phyloP scores from a whole-genome alignment of 163 green algal genomes.

The Picocystis sp. region DNA sequence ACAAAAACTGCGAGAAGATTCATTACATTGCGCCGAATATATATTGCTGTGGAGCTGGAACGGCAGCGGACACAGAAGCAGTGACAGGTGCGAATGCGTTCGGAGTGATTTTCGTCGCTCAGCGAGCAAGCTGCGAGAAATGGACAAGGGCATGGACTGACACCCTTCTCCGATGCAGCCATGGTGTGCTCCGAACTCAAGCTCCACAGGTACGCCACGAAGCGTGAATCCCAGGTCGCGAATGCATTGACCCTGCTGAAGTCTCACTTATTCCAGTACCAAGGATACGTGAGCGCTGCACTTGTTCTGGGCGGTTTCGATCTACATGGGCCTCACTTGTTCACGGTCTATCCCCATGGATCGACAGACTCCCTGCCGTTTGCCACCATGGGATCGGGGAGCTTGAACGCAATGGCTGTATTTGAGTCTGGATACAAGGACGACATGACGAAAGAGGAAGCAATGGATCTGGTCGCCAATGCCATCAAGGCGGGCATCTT shows the following conservation, averaged over 20 bases:
- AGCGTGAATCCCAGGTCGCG: conserved; percentile 59
- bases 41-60: conserved; percentile 93
- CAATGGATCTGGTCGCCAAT: conserved; percentile 61
- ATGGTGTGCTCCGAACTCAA: conserved; percentile 84
- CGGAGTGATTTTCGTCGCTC: neutral
- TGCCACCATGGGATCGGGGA: conserved; percentile 89
- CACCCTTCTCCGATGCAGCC: conserved; percentile 23
- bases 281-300: conserved; percentile 84
- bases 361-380: conserved; percentile 91
- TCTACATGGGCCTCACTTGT: conserved; percentile 84
- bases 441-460: conserved; percentile 66
- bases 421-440: conserved; percentile 85
- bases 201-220: conserved; percentile 74
- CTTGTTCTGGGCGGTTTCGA: conserved; percentile 90
- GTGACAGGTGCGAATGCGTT: conserved; percentile 57
- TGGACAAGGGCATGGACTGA: no score
- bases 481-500: conserved; percentile 74
- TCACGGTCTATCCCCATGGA: conserved; percentile 95
- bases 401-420: conserved; percentile 88
- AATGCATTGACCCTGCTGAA: conserved; percentile 92
- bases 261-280: conserved; percentile 92
- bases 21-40: conserved; percentile 97
- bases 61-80: conserved; percentile 86
- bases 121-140: no score
- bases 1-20: conserved; percentile 99